These are phyloP conservation scores for Hibiscus mutabilis DNA, from an alignment of 345 rosid genomes.

Conservation along the genomic window DNA sequence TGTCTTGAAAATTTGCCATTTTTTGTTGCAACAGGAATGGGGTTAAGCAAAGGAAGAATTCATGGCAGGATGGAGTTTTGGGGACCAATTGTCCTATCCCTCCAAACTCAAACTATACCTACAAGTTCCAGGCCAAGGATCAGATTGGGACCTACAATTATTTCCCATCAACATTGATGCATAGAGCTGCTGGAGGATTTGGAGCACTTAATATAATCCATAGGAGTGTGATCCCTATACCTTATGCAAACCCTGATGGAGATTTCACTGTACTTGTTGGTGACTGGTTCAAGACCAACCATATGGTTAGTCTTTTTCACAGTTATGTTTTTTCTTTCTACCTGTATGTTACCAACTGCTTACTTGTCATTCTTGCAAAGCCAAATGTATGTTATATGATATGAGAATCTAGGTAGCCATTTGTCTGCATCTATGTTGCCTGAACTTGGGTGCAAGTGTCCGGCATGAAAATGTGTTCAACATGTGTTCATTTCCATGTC, in stretches of 20 bases:
- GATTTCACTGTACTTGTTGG: conserved; percentile 78
- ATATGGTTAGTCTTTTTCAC: conserved; percentile 42
- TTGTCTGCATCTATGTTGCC: neutral
- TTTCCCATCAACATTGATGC: conserved; percentile 75
- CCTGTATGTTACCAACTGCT: neutral
- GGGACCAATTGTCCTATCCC: conserved; percentile 91
- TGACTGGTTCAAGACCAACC: conserved; percentile 78
- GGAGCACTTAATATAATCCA: conserved; percentile 59
- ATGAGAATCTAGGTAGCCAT: neutral
- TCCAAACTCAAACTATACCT: conserved; percentile 77
- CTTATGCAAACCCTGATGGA: conserved; percentile 53
- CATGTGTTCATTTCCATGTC: no score
- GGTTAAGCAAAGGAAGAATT: conserved; percentile 77
- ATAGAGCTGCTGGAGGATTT: conserved; percentile 86
- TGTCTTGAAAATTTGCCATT: neutral
- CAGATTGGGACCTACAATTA: conserved; percentile 77
- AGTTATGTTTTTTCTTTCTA: neutral
- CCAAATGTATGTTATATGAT: neutral
- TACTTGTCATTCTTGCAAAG: neutral
- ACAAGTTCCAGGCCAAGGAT: conserved; percentile 80
- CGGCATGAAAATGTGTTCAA: no score
- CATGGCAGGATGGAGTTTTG: conserved; percentile 79
- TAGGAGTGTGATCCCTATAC: conserved; percentile 66
- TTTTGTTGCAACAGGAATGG: conserved; percentile 55
- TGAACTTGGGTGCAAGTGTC: no score